Base-by-base conservation (phyloP, 2,329 filamentous ascomycete genomes). In the Phyllosticta citriasiana region DNA sequence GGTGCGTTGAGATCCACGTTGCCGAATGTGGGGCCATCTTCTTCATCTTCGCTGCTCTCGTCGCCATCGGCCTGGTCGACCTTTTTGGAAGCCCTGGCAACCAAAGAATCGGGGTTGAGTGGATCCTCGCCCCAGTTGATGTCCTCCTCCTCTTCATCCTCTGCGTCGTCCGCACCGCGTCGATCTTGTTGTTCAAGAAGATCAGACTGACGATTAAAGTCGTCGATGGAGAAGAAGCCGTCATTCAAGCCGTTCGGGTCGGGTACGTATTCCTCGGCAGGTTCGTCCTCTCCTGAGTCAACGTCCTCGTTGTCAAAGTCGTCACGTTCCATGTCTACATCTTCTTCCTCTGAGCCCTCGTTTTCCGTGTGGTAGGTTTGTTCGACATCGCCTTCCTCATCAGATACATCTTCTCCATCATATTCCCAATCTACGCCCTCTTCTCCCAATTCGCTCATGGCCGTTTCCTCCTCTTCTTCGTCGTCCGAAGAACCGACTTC, bases 221-320 rank as follows among this genome's bases (percentile, higher is more conserved):
- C 86, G 69, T 97, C 92, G 68, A 99, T 93, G 16, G 91, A 96
- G 77, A 99, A 99, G 78, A 99, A 99, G 4, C 91, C 93, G 70
- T 99, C 94, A 69, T 99, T 97, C 33, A 99, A 83, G 6, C 91
- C 91, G 70, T 94, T 82, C 3, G 86, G 85, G 69, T 97, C 91
- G 67, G 86, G 80, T 8, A 85, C 77, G 63, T 87, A 87, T 50
- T 83, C 82, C 56, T 82, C 81, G 1, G 76, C 73, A 4, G 77
- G 72, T 53, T 79, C 76, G 22, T 81, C 80, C 3, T 80, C 77
- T 10, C 63, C 67, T 10, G 69, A 68, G 5, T 66, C 67, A 2
- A 75, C 75, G 1, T 81, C 79, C 8, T 71, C 69, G 0, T 70
- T 65, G n/a, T 65, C 69, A 8, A 70, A 65, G 7, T 71, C 72